Percentiles rank a stretch among this genome's conserved stretches.
Conservation (phyloP, 1,284 basidiomycete genomes). For the Tilletia setariae region DNA sequence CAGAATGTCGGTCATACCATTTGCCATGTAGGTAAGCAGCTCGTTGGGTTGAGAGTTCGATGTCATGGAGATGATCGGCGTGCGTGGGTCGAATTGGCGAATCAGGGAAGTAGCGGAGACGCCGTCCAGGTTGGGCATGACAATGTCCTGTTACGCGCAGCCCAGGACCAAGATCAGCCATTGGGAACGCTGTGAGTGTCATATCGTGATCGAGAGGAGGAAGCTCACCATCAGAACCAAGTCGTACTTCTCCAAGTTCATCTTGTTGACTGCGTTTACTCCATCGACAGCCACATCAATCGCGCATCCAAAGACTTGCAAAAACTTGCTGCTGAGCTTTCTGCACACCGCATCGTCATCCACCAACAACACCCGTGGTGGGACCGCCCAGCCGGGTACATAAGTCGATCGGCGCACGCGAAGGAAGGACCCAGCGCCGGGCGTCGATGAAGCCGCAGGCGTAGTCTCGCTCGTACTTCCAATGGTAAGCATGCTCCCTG, state of each 20-base stretch:
- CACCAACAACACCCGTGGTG: slow-evolving; percentile 71
- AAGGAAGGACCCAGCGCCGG: slow-evolving; percentile 18
- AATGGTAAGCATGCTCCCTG: background rate
- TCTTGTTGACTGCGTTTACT: slow-evolving; percentile 87
- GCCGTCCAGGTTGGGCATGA: slow-evolving; percentile 83
- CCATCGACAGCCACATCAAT: slow-evolving; percentile 84
- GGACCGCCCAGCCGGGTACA: slow-evolving; percentile 64
- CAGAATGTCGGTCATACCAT: slow-evolving; percentile 92
- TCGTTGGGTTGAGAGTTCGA: slow-evolving; percentile 86
- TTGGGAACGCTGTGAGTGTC: background rate
- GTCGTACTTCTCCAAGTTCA: slow-evolving; percentile 90
- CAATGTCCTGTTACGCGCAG: slow-evolving; percentile 65
- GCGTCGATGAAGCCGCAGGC: too few species aligned
- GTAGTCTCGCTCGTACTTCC: too few species aligned
- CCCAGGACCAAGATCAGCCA: slow-evolving; percentile 18
- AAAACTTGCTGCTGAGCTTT: slow-evolving; percentile 81
- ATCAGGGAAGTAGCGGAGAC: slow-evolving; percentile 87
- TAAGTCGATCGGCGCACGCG: slow-evolving; percentile 62
- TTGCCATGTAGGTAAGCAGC: slow-evolving; percentile 84
- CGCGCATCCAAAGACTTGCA: slow-evolving; percentile 90
- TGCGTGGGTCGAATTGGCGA: slow-evolving; percentile 86
- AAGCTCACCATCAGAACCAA: slow-evolving; percentile 80
- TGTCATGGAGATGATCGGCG: slow-evolving; percentile 96
- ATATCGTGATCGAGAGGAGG: background rate
- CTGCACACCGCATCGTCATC: slow-evolving; percentile 92